These are phyloP conservation scores for Fusarium tanahbumbuense DNA, from an alignment of 2,329 filamentous ascomycete species.

Conservation along the genomic window DNA sequence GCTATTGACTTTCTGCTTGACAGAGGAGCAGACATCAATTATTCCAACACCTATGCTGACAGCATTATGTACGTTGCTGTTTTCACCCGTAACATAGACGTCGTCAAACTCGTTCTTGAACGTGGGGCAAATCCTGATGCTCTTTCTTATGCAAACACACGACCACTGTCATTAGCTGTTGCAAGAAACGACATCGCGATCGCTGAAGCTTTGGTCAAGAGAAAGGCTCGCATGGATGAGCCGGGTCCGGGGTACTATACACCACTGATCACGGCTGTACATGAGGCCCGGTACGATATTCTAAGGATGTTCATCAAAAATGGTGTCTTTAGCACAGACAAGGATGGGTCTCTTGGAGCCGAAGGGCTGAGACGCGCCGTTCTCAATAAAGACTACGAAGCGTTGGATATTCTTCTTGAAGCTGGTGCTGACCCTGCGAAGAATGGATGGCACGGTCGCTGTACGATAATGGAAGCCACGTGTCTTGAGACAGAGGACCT, in stretches of 20 bases:
- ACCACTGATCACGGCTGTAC: not conserved
- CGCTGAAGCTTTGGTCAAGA: not conserved
- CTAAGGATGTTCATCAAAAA: constrained; percentile 10
- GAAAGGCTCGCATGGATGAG: not conserved
- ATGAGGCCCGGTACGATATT: not conserved
- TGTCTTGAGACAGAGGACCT: not conserved
- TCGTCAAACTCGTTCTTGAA: not conserved
- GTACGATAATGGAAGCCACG: constrained; percentile 8
- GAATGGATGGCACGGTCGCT: not conserved
- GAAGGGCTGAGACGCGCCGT: constrained; percentile 4
- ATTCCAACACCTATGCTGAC: not conserved
- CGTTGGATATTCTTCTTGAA: not conserved
- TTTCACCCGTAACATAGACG: not conserved
- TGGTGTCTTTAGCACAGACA: not conserved
- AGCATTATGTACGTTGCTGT: constrained; percentile 8
- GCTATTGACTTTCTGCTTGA: not conserved
- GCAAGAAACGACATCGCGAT: not conserved
- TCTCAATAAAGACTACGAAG: not conserved
- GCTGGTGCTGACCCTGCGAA: not conserved
- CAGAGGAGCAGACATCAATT: not conserved
- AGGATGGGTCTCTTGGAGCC: not conserved
- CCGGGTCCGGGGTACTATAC: not conserved
- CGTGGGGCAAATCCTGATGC: not conserved
- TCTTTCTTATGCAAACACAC: not conserved
- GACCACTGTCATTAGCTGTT: constrained; percentile 1